A percentile compares a stretch with the other conserved stretches of the same genome.
Evolutionary conservation across 1,139 yeast species (phyloP).

Genomic region (Suhomyces anneliseae): DNA sequence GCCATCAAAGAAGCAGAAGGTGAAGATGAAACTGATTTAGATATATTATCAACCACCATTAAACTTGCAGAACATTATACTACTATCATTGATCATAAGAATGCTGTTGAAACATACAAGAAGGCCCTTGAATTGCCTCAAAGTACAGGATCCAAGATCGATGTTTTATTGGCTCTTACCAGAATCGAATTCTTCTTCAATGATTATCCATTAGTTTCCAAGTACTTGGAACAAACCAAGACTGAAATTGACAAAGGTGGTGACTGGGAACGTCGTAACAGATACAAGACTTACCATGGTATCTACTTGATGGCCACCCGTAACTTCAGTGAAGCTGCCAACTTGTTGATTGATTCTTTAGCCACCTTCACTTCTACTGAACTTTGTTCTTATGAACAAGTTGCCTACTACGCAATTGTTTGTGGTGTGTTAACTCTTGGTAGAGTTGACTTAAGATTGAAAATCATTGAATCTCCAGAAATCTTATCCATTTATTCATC

Average conservation of each 20-base stretch:
- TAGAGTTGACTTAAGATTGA: slow-evolving; percentile 80
- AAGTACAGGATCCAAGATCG: slow-evolving; percentile 88
- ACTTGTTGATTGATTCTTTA: slow-evolving; percentile 80
- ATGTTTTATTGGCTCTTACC: slow-evolving; percentile 74
- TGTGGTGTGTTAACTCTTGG: slow-evolving; percentile 82
- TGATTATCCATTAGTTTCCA: slow-evolving; percentile 69
- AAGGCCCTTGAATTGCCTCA: slow-evolving; percentile 81
- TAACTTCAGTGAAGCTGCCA: slow-evolving; percentile 81
- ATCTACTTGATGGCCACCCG: slow-evolving; percentile 82
- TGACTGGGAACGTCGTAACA: slow-evolving; percentile 97
- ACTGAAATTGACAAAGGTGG: slow-evolving; percentile 90
- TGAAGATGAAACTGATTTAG: slow-evolving; percentile 89
- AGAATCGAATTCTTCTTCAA: slow-evolving; percentile 86
- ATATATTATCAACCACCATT: slow-evolving; percentile 72
- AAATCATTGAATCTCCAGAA: slow-evolving; percentile 93
- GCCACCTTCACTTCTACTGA: slow-evolving; percentile 98
- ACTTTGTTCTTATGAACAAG: slow-evolving; percentile 82
- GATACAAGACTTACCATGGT: slow-evolving; percentile 90
- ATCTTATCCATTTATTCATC: slow-evolving; percentile 77
- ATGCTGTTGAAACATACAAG: slow-evolving; percentile 70
- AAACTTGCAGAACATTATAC: slow-evolving; percentile 89
- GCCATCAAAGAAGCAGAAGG: slow-evolving; percentile 74
- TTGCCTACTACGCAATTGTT: slow-evolving; percentile 84
- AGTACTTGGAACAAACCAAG: slow-evolving; percentile 73
- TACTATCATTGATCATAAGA: slow-evolving; percentile 72